Evolutionary conservation across 805 yeast genomes (phyloP).

Genomic region (Spathaspora boniae): DNA sequence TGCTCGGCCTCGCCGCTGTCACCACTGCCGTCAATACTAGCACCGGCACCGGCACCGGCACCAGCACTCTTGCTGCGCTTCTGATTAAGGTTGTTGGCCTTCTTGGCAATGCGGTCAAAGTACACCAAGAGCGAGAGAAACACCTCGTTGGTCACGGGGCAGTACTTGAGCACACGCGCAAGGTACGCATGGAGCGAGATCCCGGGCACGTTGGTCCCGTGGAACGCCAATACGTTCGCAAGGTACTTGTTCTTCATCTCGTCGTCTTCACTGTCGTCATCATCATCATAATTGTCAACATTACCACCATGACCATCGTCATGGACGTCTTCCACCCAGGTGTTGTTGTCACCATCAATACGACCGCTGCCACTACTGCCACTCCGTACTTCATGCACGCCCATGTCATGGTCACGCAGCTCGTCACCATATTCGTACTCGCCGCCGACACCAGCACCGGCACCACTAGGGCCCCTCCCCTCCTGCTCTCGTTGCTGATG

Average conservation of each 20-base stretch:
- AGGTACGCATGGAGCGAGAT: slow-evolving; percentile 86
- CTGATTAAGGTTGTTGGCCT: slow-evolving; percentile 54
- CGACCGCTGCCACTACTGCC: too few species aligned
- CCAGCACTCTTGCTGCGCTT: slow-evolving; percentile 13
- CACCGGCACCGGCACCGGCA: slow-evolving; percentile 10
- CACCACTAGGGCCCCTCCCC: slow-evolving; percentile 1
- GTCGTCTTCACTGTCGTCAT: slow-evolving; percentile 34
- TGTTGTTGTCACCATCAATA: slow-evolving; percentile 5
- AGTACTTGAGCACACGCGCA: slow-evolving; percentile 86
- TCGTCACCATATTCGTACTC: slow-evolving; percentile 3
- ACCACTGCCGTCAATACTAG: slow-evolving; percentile 11
- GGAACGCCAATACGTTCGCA: slow-evolving; percentile 81
- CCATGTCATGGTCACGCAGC: not conserved
- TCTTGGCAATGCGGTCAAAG: slow-evolving; percentile 88
- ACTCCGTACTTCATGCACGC: too few species aligned
- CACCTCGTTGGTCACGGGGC: slow-evolving; percentile 98
- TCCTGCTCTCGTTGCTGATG: slow-evolving; percentile 2
- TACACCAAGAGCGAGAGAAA: slow-evolving; percentile 86
- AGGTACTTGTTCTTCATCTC: slow-evolving; percentile 49
- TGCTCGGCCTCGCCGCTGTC: slow-evolving; percentile 37
- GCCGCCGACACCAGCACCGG: slow-evolving; percentile 8
- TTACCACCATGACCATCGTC: slow-evolving; percentile 11
- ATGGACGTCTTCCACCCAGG: slow-evolving; percentile 7
- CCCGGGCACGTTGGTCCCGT: slow-evolving; percentile 96
- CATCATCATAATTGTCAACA: slow-evolving; percentile 16